Evolutionary conservation across 1,284 basidiomycete species (phyloP), one percentile per base, ranked within the genome.

Genomic region (Pascua sp.): DNA sequence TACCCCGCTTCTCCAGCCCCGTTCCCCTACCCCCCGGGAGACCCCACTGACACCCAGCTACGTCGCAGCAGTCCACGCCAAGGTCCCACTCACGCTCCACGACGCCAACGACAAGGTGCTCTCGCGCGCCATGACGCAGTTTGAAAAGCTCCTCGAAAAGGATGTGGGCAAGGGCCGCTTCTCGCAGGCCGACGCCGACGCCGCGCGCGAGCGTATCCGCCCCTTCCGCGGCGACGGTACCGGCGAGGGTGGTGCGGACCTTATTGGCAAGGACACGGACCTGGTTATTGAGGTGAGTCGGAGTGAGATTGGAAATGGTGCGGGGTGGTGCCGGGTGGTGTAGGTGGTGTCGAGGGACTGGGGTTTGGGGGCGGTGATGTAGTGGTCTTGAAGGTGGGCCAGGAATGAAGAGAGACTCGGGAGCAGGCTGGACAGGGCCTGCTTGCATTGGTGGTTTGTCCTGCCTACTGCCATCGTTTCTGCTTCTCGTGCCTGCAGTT

Each of bases 131-230:
- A 56, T 69, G 44, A 66, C 64, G 11, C 57, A 59, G 49, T 61
- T 72, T 47, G 88, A 89, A 76, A 86, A 85, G 67, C 84, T 96
- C 5, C 81, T 98, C 17, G 84, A 82, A n/a, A 92, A 92, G 77
- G 92, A 97, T 65, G 87, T 94, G 11, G 77, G 81, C 49, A 97
- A 97, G 78, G 88, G 87, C 11, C 85, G 87, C 50, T 80, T 97
- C n/a, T 68, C 72, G 8, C 83, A 84, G 18, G 78, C 81, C 15
- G 82, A 85, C n/a, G 89, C 89, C 0, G 85, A 87, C 42, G 88
- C 86, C 49, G 88, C 90, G 0, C 79, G 84, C 40, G 85, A 82
- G 38, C 80, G 87, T 40, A 78, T 94, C 15, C 81, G 71, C 11
- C 79, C 84, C 5, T 81, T 89, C 4, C 79, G 77, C 39, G 74